Evolutionary conservation across 768 basidiomycete genomes (phyloP), one percentile per base, ranked within the genome.

Genomic region (Galerina marginata): DNA sequence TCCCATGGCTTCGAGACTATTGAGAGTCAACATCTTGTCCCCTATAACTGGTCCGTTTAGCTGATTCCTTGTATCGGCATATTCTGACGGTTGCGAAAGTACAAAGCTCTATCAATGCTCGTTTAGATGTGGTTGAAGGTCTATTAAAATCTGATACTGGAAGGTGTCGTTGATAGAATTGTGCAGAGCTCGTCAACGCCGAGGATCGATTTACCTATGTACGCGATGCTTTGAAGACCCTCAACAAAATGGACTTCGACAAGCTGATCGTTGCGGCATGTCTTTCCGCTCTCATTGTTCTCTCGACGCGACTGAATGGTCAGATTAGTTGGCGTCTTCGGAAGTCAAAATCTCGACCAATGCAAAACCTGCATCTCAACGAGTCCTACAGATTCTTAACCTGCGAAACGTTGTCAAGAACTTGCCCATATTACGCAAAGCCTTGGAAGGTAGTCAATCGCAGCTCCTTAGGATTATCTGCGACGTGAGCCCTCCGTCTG

Each of bases 61-160:
- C 37, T 40, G 50, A 33, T 23, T 20, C 12, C 50, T 16, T 60
- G 23, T 16, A 39, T 36, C 26, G 42, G 6, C n/a, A 56, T 38
- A 56, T 39, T 63, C 52, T 54, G 56, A 66, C 33, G 2, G 25
- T 56, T 39, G 16, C 43, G 3, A 26, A 47, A 88, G 88, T 83
- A 1, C 84, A 85, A 66, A 74, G 73, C 51, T 81, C 88, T 1
- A 88, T 97, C 43, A 86, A 95, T 65, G 88, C 89, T 0, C 83
- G 96, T 10, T 82, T 97, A 15, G 93, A 96, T 61, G 92, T 87
- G 9, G 94, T 97, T 2, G 88, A 93, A 81, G 92, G 95, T 84
- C 54, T 20, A 40, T n/a, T 4, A 15, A 20, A 44, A 10, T 14
- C 37, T 25, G 10, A 20, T 23, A 66, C 39, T 45, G 16, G 29